These are phyloP conservation scores for Ceratocystis papillata DNA, from an alignment of 2,329 filamentous ascomycete genomes.

Conservation along the genomic window DNA sequence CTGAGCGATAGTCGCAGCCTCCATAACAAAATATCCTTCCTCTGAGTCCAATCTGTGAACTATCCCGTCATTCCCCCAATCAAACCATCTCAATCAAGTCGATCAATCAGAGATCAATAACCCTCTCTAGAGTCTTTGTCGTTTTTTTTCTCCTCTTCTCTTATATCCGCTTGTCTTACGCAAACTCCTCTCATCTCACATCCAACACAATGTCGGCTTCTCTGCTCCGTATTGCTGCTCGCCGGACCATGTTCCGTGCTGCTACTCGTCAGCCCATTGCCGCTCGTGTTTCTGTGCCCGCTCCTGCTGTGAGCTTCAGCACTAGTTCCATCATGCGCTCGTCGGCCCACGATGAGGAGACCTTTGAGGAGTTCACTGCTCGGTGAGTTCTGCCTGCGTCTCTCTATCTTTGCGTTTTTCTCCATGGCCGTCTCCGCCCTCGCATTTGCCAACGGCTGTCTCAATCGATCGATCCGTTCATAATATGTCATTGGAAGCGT, in stretches of 20 bases:
- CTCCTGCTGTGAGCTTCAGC: slow-evolving; percentile 37
- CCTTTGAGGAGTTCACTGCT: slow-evolving; percentile 95
- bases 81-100: neutral
- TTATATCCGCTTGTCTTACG: slow-evolving; percentile 1
- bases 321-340: slow-evolving; percentile 54
- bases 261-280: slow-evolving; percentile 48
- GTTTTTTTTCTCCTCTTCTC: slow-evolving; percentile 24
- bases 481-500: neutral
- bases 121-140: slow-evolving; percentile 26
- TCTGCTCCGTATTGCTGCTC: slow-evolving; percentile 60
- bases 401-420: too few species aligned
- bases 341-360: slow-evolving; percentile 75
- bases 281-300: slow-evolving; percentile 43
- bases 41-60: slow-evolving; percentile 8
- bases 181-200: slow-evolving; percentile 13
- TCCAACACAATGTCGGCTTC: slow-evolving; percentile 49
- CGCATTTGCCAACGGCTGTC: neutral
- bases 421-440: neutral
- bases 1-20: slow-evolving; percentile 20
- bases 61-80: slow-evolving; percentile 17
- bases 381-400: slow-evolving; percentile 46
- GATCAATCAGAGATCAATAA: slow-evolving; percentile 27
- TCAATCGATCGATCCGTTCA: neutral
- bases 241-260: slow-evolving; percentile 53
- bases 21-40: slow-evolving; percentile 19